Evolutionary conservation across 495 filamentous ascomycete species (phyloP), one percentile per base, ranked within the genome.

Genomic region (Achaetomiella virescens): DNA sequence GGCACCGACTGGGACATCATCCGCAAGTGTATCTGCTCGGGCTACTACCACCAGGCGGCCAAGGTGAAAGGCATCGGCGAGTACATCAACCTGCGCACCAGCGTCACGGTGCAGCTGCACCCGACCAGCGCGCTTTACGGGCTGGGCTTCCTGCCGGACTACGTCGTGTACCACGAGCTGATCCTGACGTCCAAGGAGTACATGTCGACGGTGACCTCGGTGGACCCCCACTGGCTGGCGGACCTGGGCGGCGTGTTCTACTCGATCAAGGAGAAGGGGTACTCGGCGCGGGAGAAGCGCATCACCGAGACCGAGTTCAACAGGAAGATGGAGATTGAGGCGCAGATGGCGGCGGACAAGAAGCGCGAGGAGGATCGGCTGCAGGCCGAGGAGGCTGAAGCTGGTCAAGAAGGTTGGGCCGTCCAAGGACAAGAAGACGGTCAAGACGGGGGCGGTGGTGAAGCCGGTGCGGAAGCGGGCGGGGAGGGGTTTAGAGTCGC

Each of bases 181-280:
- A 97, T 97, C 60, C 81, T 97, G 43, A 99, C 95, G 0, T 88
- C 84, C 48, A 97, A 96, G 67, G 95, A 97, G 72, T 99, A 97
- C 75, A 97, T 99, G 92, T 92, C 87, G 3, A 95, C 89, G 2
- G 95, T 99, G 27, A 99, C 95, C 6, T 82, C 90, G 0, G 93
- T 99, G 3, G 95, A 99, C 69, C 92, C 95, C 46, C 90, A 95
- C 63, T 99, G 95, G 95, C 84, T 99, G 61, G 95, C 95, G 15
- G 93, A 99, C 65, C 80, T 99, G 20, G 95, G 95, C 20, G 95
- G 91, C n/a, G 95, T 99, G 22, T 99, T 97, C 72, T 99, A 97
- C 74, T 91, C 87, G 12, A 83, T 97, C 66, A 97, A 96, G 72
- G 92, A 97, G 74, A 99, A 99, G 69, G 91, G 91, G 12, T 99